phyloP scores from a whole-genome alignment of 2,329 filamentous ascomycete species.

The Pseudomassariella vexata region DNA sequence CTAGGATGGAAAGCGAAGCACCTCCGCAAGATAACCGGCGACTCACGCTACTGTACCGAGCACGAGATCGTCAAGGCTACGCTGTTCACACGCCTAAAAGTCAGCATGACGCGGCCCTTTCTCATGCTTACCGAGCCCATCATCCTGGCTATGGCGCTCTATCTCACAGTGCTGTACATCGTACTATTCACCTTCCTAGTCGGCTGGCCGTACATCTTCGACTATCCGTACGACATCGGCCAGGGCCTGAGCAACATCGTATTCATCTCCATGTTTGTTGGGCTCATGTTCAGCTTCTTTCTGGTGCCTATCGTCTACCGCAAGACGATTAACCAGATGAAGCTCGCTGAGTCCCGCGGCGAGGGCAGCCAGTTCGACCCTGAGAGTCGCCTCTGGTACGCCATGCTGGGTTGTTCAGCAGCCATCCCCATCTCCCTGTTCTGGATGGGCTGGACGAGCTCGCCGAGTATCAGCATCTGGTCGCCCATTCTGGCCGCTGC shows the following conservation, averaged over 20 bases:
- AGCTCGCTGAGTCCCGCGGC: conserved; percentile 34
- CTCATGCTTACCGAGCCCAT: conserved; percentile 31
- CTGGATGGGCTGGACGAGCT: conserved; percentile 44
- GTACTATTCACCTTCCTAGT: conserved; percentile 48
- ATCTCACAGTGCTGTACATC: conserved; percentile 47
- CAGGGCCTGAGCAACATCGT: conserved; percentile 35
- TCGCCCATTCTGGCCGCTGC: conserved; percentile 34
- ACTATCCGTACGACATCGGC: conserved; percentile 31
- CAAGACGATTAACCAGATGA: conserved; percentile 15
- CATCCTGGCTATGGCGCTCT: conserved; percentile 38
- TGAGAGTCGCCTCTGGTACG: conserved; percentile 35
- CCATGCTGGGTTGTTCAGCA: conserved; percentile 33
- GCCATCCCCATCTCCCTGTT: conserved; percentile 40
- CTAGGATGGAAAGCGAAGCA: conserved; percentile 54
- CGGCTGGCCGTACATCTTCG: conserved; percentile 45
- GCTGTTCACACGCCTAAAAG: conserved; percentile 45
- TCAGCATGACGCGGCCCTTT: conserved; percentile 37
- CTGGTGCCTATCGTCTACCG: conserved; percentile 28
- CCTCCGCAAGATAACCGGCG: conserved; percentile 55
- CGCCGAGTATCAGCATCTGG: conserved; percentile 35
- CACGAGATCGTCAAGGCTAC: conserved; percentile 51
- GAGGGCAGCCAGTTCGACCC: conserved; percentile 26
- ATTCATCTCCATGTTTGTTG: conserved; percentile 38
- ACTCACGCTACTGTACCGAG: conserved; percentile 55
- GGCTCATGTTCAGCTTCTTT: conserved; percentile 27